These are phyloP conservation scores for Aechmea fasciata DNA, from an alignment of 176 grass and related monocot genomes.

Conservation along the genomic window DNA sequence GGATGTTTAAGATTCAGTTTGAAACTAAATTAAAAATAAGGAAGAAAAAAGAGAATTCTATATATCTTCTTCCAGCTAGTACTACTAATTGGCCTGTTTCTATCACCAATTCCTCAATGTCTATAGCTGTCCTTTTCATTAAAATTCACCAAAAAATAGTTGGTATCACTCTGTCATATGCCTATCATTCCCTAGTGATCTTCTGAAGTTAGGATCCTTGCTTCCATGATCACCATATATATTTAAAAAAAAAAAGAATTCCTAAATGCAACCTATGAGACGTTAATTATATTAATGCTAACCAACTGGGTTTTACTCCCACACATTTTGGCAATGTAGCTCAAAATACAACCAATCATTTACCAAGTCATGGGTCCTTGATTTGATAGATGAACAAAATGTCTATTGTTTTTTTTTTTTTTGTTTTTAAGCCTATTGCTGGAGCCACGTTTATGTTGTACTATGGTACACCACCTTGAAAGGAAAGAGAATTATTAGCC, in stretches of 20 bases:
- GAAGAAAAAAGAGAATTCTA: not conserved
- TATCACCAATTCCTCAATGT: not conserved
- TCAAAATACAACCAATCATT: too few relatives aligned
- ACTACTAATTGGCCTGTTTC: not conserved
- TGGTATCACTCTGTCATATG: conserved; percentile 4
- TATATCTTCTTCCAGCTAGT: not conserved
- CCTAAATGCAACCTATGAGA: not conserved
- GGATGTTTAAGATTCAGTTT: not conserved
- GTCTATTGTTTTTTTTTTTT: too few relatives aligned
- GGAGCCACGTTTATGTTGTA: too few relatives aligned
- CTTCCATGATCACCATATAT: conserved; percentile 3
- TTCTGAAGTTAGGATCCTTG: not conserved
- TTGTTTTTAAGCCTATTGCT: too few relatives aligned
- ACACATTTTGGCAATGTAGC: too few relatives aligned
- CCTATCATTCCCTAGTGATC: not conserved
- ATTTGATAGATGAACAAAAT: too few relatives aligned
- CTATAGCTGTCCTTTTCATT: not conserved
- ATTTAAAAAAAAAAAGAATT: not conserved
- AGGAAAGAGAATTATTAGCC: too few relatives aligned
- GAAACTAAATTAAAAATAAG: not conserved
- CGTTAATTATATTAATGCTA: not conserved
- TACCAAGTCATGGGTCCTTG: too few relatives aligned
- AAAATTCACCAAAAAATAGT: not conserved
- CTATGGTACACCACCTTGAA: too few relatives aligned
- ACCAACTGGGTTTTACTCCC: too few relatives aligned